Evolutionary conservation across 2,329 filamentous ascomycete species (phyloP).

Genomic region (Xylaria sp.): DNA sequence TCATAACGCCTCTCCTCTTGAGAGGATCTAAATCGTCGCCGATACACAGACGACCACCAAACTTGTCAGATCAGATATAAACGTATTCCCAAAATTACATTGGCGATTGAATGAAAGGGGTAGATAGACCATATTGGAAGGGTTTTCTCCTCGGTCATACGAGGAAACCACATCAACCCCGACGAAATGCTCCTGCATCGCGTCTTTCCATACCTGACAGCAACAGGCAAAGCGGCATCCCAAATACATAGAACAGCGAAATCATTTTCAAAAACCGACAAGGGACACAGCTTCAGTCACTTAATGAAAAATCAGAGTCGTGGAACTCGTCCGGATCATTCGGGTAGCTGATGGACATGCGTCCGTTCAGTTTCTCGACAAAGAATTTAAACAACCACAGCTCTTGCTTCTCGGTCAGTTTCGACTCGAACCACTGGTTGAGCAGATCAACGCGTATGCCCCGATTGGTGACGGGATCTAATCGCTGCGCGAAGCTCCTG

Average conservation of each 20-base stretch:
- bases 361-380: conserved; percentile 27
- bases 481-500: conserved; percentile 35
- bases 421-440: conserved; percentile 30
- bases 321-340: conserved; percentile 34
- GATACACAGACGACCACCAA: too few relatives aligned
- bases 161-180: too few relatives aligned
- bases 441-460: conserved; percentile 34
- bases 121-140: too few relatives aligned
- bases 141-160: too few relatives aligned
- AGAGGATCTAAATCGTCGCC: too few relatives aligned
- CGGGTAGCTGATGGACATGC: conserved; percentile 32
- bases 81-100: too few relatives aligned
- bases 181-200: too few relatives aligned
- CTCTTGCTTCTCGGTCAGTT: conserved; percentile 28
- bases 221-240: too few relatives aligned
- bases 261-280: not conserved
- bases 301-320: conserved; percentile 34
- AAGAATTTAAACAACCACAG: conserved; percentile 26
- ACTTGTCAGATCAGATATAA: too few relatives aligned
- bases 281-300: conserved; percentile 8
- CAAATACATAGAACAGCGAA: not conserved
- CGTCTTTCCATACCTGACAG: too few relatives aligned
- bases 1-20: too few relatives aligned
- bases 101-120: too few relatives aligned
- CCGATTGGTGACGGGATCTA: conserved; percentile 29